phyloP scores from a whole-genome alignment of 1,284 basidiomycete genomes.

The Albatrellus sp. region DNA sequence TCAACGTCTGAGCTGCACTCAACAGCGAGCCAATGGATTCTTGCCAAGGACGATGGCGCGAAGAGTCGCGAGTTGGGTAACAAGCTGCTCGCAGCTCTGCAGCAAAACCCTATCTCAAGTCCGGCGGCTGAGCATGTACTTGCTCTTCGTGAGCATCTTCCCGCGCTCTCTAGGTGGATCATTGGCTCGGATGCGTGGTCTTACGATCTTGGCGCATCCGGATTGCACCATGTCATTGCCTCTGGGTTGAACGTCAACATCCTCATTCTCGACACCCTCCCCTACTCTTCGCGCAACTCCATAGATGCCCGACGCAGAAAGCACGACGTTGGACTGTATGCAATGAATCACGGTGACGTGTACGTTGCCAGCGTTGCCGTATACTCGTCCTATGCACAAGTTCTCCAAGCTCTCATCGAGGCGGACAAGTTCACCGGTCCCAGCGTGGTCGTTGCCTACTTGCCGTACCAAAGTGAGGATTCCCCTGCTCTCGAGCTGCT shows the following conservation, averaged over 20 bases:
- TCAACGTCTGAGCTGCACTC: conserved; percentile 53
- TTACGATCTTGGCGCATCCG: conserved; percentile 93
- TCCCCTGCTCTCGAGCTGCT: conserved; percentile 78
- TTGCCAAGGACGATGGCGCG: conserved; percentile 46
- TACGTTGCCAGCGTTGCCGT: conserved; percentile 95
- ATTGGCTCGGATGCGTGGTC: conserved; percentile 97
- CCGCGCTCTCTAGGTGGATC: conserved; percentile 79
- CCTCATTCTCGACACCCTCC: conserved; percentile 88
- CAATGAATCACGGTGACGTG: conserved; percentile 96
- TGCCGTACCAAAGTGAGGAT: conserved; percentile 77
- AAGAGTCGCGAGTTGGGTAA: conserved; percentile 53
- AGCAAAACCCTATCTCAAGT: conserved; percentile 29
- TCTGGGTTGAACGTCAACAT: conserved; percentile 90
- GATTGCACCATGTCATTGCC: conserved; percentile 88
- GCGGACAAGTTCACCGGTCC: conserved; percentile 88
- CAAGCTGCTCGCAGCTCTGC: conserved; percentile 44
- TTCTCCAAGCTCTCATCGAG: conserved; percentile 85
- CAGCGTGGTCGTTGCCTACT: conserved; percentile 87
- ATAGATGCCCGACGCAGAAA: conserved; percentile 69
- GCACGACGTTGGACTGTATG: conserved; percentile 92
- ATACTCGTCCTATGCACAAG: conserved; percentile 92
- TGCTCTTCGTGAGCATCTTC: conserved; percentile 47
- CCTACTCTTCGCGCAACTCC: conserved; percentile 69
- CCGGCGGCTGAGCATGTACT: conserved; percentile 44
- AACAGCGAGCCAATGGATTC: conserved; percentile 64